These are phyloP conservation scores for Scutellaria minor DNA, from an alignment of 257 asterid genomes.

Conservation along the genomic window DNA sequence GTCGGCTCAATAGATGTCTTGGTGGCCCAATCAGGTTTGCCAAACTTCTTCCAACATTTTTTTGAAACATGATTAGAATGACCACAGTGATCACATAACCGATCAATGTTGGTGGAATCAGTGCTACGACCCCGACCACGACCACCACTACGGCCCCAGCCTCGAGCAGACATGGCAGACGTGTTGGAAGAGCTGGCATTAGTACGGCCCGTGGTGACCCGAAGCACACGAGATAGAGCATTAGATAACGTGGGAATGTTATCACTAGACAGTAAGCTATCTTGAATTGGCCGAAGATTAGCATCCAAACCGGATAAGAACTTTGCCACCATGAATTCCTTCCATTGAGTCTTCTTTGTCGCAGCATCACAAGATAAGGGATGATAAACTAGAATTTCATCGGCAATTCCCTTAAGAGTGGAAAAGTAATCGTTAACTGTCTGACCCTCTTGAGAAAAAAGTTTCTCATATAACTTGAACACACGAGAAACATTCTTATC, in stretches of 20 bases:
- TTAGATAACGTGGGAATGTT: slow-evolving; percentile 7
- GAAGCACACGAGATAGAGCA: neutral
- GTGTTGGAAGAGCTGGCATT: neutral
- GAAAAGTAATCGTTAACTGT: neutral
- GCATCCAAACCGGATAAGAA: neutral
- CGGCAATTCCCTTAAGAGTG: neutral
- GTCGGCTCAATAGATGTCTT: neutral
- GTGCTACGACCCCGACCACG: neutral
- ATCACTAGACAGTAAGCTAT: too few relatives aligned
- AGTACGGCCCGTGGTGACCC: neutral
- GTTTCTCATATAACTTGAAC: slow-evolving; percentile 21
- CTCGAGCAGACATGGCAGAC: neutral
- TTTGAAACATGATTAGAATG: neutral
- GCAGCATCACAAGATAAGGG: neutral
- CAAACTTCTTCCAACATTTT: slow-evolving; percentile 1
- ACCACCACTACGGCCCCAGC: neutral
- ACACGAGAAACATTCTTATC: neutral
- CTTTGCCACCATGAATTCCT: slow-evolving; percentile 5
- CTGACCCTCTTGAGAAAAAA: neutral
- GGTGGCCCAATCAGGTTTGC: slow-evolving; percentile 7
- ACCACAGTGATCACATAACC: neutral
- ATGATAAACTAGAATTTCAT: neutral
- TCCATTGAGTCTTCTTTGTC: neutral
- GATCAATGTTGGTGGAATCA: neutral
- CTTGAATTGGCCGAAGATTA: neutral